Evolutionary conservation across 140 eudicot species (phyloP).

Genomic region (Cichorium intybus): DNA sequence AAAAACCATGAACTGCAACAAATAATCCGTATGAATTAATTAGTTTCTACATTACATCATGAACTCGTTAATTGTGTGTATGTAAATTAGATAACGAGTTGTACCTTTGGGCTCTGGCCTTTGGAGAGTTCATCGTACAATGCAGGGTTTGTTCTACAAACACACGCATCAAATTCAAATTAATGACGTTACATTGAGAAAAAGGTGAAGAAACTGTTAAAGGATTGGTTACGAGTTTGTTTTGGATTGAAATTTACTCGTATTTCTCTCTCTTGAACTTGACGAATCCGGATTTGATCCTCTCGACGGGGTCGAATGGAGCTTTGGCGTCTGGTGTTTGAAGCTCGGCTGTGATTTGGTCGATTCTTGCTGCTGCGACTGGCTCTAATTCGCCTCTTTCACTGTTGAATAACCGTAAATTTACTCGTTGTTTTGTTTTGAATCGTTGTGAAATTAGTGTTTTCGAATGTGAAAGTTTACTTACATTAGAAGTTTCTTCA

Average conservation of each 20-base stretch:
- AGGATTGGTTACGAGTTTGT: neutral
- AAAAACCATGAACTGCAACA: constrained; percentile 83
- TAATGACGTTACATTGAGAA: neutral
- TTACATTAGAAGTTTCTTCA: constrained; percentile 78
- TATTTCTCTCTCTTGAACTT: constrained; percentile 84
- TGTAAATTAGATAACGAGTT: neutral
- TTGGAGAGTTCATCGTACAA: constrained; percentile 72
- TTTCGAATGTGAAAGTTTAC: neutral
- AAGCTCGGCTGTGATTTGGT: constrained; percentile 63
- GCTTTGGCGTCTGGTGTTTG: constrained; percentile 30
- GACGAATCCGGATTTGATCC: constrained; percentile 75
- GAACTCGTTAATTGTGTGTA: neutral
- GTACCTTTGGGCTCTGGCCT: constrained; percentile 95
- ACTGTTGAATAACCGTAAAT: constrained; percentile 30
- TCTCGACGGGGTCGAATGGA: constrained; percentile 57
- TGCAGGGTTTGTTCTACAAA: constrained; percentile 74
- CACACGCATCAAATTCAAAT: neutral
- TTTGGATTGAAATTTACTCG: constrained; percentile 31
- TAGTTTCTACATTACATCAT: neutral
- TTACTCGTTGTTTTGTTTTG: neutral
- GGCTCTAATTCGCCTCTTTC: constrained; percentile 82
- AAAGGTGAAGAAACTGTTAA: neutral
- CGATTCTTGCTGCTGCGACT: constrained; percentile 74
- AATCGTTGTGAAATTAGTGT: neutral
- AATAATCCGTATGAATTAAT: neutral